phyloP scores from a whole-genome alignment of 495 filamentous ascomycete genomes.

The Trypethelium eluteriae region DNA sequence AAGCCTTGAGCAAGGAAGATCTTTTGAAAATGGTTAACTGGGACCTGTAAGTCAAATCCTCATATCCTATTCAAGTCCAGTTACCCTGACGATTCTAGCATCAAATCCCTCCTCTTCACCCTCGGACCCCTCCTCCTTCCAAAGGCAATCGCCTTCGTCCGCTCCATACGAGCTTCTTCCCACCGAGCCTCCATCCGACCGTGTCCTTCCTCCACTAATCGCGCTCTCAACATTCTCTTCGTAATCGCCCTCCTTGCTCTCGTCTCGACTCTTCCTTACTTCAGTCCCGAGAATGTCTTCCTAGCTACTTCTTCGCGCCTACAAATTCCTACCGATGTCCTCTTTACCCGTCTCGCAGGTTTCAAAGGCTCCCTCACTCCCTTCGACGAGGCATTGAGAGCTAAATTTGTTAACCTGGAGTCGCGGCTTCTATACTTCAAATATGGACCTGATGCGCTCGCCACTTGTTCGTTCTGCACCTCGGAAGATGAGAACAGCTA shows the following conservation, averaged over 20 bases:
- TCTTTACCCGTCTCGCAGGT: conserved; percentile 70
- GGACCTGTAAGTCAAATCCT: conserved; percentile 11
- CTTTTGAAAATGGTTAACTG: conserved; percentile 18
- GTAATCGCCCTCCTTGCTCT: conserved; percentile 64
- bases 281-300: conserved; percentile 79
- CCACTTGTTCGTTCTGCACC: conserved; percentile 74
- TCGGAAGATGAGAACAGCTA: conserved; percentile 63
- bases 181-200: conserved; percentile 50
- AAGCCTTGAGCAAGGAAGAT: neutral
- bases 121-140: conserved; percentile 80
- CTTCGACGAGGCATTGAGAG: conserved; percentile 43
- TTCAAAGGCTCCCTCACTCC: conserved; percentile 42
- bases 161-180: conserved; percentile 46
- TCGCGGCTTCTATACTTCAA: conserved; percentile 73
- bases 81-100: conserved; percentile 18
- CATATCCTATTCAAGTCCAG: neutral
- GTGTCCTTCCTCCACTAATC: conserved; percentile 49
- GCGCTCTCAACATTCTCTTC: conserved; percentile 64
- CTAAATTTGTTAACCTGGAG: conserved; percentile 60
- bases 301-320: conserved; percentile 65
- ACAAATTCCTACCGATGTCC: conserved; percentile 72
- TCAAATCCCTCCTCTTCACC: conserved; percentile 57
- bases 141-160: conserved; percentile 63
- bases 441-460: conserved; percentile 65
- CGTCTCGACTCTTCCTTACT: conserved; percentile 59